These are phyloP conservation scores for Bonia amplexicaulis DNA, from an alignment of 176 grass and related monocot species.

Conservation along the genomic window DNA sequence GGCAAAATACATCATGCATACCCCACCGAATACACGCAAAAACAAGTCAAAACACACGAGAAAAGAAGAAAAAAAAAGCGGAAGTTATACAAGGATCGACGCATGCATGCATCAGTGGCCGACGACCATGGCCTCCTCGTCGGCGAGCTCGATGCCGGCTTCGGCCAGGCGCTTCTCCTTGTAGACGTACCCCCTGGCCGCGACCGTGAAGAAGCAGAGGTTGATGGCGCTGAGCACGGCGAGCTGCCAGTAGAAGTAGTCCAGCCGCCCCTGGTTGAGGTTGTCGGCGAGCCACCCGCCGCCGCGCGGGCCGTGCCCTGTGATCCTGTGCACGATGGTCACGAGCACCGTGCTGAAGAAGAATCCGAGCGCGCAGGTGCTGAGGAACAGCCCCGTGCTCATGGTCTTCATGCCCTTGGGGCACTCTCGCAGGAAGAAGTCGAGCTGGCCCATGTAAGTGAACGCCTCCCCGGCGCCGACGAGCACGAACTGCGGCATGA, in stretches of 20 bases:
- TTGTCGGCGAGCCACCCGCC: conserved; percentile 77
- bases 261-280: conserved; percentile 64
- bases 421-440: conserved; percentile 90
- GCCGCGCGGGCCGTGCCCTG: conserved; percentile 1
- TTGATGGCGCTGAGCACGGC: conserved; percentile 56
- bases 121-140: conserved; percentile 44
- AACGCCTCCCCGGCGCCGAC: conserved; percentile 89
- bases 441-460: conserved; percentile 95
- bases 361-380: conserved; percentile 81
- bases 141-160: conserved; percentile 58
- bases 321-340: conserved; percentile 66
- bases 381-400: conserved; percentile 94
- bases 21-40: conserved; percentile 20
- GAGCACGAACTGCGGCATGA: conserved; percentile 88
- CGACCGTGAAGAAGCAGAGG: conserved; percentile 38
- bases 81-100: neutral
- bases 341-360: conserved; percentile 88
- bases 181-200: conserved; percentile 72
- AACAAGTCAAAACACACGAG: neutral
- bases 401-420: conserved; percentile 99
- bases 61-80: neutral
- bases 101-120: conserved; percentile 34
- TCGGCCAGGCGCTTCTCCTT: conserved; percentile 73
- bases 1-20: conserved; percentile 30
- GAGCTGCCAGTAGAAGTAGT: conserved; percentile 95